Evolutionary conservation across 306 rosid genomes (phyloP), one percentile per base, ranked within the genome.

Genomic region (Malus sylvestris): DNA sequence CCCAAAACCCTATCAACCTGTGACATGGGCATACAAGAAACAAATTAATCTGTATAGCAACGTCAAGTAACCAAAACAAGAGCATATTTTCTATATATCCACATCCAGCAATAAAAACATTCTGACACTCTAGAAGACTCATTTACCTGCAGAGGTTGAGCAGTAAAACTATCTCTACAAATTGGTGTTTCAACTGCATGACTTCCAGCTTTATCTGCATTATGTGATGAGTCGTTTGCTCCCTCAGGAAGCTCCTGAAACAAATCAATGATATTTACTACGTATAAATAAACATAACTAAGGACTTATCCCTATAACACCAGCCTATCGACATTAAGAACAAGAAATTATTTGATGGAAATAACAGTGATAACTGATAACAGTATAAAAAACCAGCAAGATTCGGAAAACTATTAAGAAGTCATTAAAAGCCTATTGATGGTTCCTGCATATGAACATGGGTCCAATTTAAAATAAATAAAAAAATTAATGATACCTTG

Each of bases 1-100:
- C 99, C 99, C 76, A 96, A 81, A 81, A 96, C 91, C 70, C 96
- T 94, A 84, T 92, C 99, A 74, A 96, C 97, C 99, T 96, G 88
- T 73, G 32, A 86, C 79, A 58, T 29, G 68, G 73, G 78, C 49
- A 80, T 8, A 68, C 23, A 76, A 72, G 81, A 38, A 70, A 74
- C 57, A 22, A 45, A 71, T 53, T 30, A 83, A 73, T 71, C 70
- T 80, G 80, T 78, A 70, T 32, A 66, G 71, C 55, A 58, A 78
- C 73, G 59, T 69, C 30, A 30, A 74, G 32, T 46, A 18, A 66
- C 10, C 32, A 55, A 74, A 78, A 46, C 62, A 66, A 11, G 66
- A 74, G 40, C 76, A 68, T 63, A 80, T 82, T 60, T 52, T 75
- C 55, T 32, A 58, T 69, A 33, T 71, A 30, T 67, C 55, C 55